These are phyloP conservation scores for Pseudonitzschia delicatissima DNA, from an alignment of 108 stramenopile genomes.

Conservation along the genomic window DNA sequence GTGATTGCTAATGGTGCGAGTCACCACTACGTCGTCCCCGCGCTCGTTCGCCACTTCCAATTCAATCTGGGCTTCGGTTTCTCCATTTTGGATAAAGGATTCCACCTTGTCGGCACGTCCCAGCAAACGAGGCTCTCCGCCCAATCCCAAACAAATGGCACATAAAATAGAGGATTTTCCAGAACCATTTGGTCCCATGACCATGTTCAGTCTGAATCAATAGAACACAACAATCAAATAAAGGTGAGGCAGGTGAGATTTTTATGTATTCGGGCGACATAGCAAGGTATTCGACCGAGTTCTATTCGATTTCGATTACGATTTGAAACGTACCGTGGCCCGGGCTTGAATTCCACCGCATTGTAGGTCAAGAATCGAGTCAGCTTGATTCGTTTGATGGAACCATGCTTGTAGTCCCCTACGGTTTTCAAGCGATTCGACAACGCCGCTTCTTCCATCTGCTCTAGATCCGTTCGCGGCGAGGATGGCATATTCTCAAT, in stretches of 20 bases:
- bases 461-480: conserved; percentile 5
- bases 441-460: conserved; percentile 7
- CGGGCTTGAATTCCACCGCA: conserved; percentile 65
- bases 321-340: conserved; percentile 55
- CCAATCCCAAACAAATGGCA: conserved; percentile 93
- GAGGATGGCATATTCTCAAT: not conserved
- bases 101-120: conserved; percentile 87
- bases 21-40: conserved; percentile 23
- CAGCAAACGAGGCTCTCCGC: conserved; percentile 78
- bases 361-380: conserved; percentile 75
- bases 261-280: too few relatives aligned
- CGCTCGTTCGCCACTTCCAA: conserved; percentile 58
- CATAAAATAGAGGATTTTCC: conserved; percentile 94
- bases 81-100: conserved; percentile 85
- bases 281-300: too few relatives aligned
- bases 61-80: conserved; percentile 77
- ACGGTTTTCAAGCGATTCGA: conserved; percentile 22
- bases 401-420: conserved; percentile 72
- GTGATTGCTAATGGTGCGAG: conserved; percentile 21
- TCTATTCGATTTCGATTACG: too few relatives aligned
- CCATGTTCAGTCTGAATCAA: conserved; percentile 76
- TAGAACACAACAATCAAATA: not conserved
- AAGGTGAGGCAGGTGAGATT: not conserved
- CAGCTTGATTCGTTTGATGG: conserved; percentile 65
- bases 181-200: conserved; percentile 93